Evolutionary conservation across 75 land plant species (phyloP).

Genomic region (Sequoia sempervirens): DNA sequence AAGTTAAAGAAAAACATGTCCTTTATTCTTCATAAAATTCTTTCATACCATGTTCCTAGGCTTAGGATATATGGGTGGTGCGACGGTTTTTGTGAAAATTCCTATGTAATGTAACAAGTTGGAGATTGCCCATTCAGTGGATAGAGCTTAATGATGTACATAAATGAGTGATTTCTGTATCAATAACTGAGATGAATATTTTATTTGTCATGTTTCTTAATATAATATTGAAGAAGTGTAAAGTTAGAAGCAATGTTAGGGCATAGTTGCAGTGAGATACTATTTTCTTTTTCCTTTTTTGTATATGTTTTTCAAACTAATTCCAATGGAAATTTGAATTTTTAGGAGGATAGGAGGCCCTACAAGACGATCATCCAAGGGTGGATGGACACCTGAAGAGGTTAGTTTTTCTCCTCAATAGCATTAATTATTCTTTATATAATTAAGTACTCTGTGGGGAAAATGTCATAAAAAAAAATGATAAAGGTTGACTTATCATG

Average conservation of each 20-base stretch:
- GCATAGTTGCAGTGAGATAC: background rate
- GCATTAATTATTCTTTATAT: background rate
- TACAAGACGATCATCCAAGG: constrained; percentile 2
- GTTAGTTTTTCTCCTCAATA: background rate
- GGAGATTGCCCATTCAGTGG: background rate
- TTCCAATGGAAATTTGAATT: background rate
- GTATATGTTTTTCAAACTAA: background rate
- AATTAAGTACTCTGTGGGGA: background rate
- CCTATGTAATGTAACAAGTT: background rate
- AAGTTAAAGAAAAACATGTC: background rate
- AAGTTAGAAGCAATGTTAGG: background rate
- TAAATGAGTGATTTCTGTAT: background rate
- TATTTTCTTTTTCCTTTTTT: background rate
- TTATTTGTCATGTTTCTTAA: background rate
- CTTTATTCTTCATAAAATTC: background rate
- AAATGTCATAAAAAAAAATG: background rate
- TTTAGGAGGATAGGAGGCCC: constrained; percentile 2
- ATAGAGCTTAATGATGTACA: background rate
- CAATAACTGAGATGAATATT: background rate
- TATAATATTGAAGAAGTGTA: background rate
- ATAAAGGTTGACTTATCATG: background rate
- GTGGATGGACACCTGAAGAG: constrained; percentile 5
- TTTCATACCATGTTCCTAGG: background rate
- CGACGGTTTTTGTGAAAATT: background rate
- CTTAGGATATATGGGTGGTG: background rate